Evolutionary conservation across 192 early-diverging fungal species (phyloP).

Genomic region (Umbelopsis isabellina): DNA sequence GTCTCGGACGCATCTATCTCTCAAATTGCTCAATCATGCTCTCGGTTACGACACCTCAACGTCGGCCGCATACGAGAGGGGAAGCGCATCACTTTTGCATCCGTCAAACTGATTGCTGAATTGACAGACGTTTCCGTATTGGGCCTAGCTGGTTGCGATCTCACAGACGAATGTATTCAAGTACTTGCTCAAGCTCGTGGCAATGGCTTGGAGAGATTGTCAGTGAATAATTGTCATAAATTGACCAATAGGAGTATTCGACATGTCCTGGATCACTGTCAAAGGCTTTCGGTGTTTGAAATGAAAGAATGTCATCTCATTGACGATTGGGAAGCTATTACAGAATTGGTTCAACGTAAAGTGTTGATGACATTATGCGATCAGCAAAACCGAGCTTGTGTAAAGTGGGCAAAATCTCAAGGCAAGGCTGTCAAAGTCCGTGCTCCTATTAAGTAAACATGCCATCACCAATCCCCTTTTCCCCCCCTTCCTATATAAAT

Average conservation of each 20-base stretch:
- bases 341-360: constrained; percentile 42
- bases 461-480: background rate
- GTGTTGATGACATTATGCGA: constrained; percentile 53
- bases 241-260: constrained; percentile 49
- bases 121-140: constrained; percentile 47
- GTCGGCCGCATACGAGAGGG: constrained; percentile 53
- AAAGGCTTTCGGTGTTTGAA: constrained; percentile 52
- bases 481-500: no score
- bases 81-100: constrained; percentile 43
- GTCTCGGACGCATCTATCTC: constrained; percentile 48
- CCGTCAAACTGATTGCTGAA: constrained; percentile 49
- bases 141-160: constrained; percentile 54
- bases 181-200: constrained; percentile 45
- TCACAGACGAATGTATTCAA: constrained; percentile 51
- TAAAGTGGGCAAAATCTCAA: constrained; percentile 41
- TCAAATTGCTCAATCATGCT: constrained; percentile 40
- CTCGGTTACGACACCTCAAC: constrained; percentile 48
- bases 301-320: constrained; percentile 55
- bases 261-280: constrained; percentile 46
- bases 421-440: constrained; percentile 11
- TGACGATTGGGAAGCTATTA: constrained; percentile 49
- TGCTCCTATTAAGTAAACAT: constrained; percentile 14
- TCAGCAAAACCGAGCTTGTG: constrained; percentile 43
- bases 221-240: constrained; percentile 49
- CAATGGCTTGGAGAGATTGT: constrained; percentile 47